phyloP scores from a whole-genome alignment of 2,329 filamentous ascomycete genomes.

The Corynespora cassiicola region DNA sequence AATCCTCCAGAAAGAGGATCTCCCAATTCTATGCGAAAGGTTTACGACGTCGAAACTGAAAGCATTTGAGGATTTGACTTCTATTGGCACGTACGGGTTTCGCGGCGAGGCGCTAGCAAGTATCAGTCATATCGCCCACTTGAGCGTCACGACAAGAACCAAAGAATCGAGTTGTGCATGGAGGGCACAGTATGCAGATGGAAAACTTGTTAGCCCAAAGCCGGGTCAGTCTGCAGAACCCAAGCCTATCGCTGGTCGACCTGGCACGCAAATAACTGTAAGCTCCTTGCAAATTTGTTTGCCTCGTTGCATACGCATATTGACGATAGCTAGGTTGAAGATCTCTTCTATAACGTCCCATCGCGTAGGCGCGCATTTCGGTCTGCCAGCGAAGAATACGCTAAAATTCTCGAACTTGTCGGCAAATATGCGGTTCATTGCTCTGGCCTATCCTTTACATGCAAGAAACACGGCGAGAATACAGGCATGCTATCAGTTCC shows the following conservation, averaged over 20 bases:
- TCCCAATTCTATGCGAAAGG: constrained; percentile 90
- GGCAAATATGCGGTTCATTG: constrained; percentile 95
- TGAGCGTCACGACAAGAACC: constrained; percentile 93
- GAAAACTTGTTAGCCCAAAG: constrained; percentile 81
- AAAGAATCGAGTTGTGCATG: constrained; percentile 87
- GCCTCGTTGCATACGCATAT: too few species aligned
- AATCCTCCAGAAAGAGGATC: constrained; percentile 75
- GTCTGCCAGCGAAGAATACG: constrained; percentile 91
- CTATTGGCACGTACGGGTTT: constrained; percentile 96
- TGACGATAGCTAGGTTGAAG: constrained; percentile 69
- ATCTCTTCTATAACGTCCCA: constrained; percentile 95
- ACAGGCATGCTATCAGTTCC: constrained; percentile 78
- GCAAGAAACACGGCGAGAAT: constrained; percentile 93
- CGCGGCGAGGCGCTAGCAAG: constrained; percentile 94
- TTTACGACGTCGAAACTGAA: constrained; percentile 98
- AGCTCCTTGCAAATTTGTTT: constrained; percentile 13
- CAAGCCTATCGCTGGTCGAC: constrained; percentile 84
- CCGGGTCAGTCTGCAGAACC: constrained; percentile 87
- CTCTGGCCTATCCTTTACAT: constrained; percentile 88
- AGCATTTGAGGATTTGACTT: constrained; percentile 87
- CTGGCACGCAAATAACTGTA: constrained; percentile 90
- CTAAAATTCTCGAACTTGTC: constrained; percentile 95
- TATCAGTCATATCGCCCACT: constrained; percentile 97
- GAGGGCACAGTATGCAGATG: constrained; percentile 86
- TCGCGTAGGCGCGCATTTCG: constrained; percentile 88